A percentile compares a stretch with the other conserved stretches of the same genome.
Conservation (phyloP, 169 alveolate genomes). For the Plasmodium blacklocki region DNA sequence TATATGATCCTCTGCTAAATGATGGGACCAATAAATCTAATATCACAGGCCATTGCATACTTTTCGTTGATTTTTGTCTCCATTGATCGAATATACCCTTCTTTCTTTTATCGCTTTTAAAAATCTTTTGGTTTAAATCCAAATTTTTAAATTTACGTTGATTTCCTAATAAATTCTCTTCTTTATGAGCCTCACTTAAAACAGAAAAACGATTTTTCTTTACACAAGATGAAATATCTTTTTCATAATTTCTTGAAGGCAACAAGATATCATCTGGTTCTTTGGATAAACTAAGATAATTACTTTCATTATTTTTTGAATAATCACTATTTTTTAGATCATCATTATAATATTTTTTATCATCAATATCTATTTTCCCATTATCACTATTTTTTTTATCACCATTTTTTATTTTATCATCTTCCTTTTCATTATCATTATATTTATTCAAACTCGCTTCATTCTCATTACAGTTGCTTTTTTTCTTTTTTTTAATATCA, state of each 20-base stretch:
- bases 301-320: not conserved
- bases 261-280: not conserved
- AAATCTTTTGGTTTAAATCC: constrained; percentile 29
- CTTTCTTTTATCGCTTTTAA: constrained; percentile 42
- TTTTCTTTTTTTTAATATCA: constrained; percentile 51
- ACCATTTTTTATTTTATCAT: not conserved
- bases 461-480: constrained; percentile 38
- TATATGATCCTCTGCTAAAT: constrained; percentile 53
- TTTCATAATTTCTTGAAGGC: constrained; percentile 1
- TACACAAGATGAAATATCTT: constrained; percentile 6
- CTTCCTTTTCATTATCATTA: not conserved
- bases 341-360: constrained; percentile 11
- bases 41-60: constrained; percentile 79
- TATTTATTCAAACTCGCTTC: not conserved
- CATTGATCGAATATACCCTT: constrained; percentile 53
- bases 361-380: not conserved
- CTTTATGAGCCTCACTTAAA: constrained; percentile 25
- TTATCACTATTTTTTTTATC: not conserved
- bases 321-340: constrained; percentile 14
- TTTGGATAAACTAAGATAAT: not conserved
- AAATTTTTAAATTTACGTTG: constrained; percentile 34
- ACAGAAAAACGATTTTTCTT: constrained; percentile 22
- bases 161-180: not conserved
- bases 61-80: constrained; percentile 58
- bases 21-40: constrained; percentile 79